Conservation (phyloP, 441 rosid genomes). For the Erodium moschatum region DNA sequence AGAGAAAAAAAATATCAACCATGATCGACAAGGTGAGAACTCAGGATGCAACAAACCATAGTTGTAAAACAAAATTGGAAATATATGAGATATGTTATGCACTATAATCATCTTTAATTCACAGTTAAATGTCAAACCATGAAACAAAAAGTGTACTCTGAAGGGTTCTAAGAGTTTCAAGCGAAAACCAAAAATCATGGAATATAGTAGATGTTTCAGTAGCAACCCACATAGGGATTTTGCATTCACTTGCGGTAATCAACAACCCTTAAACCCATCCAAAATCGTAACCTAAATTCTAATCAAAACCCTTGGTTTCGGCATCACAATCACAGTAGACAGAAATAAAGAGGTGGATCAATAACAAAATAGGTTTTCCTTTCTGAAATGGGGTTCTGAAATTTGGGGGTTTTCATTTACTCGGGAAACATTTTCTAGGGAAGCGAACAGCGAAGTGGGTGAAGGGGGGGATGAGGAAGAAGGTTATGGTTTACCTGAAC, state of each 20-base stretch:
- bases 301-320: neutral
- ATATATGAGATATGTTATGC: no score
- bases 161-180: neutral
- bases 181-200: neutral
- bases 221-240: neutral
- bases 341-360: neutral
- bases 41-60: neutral
- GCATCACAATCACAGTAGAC: neutral
- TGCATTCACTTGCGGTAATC: neutral
- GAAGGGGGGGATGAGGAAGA: neutral
- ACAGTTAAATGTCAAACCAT: no score
- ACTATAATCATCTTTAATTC: no score
- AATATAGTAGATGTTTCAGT: neutral
- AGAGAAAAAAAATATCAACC: neutral
- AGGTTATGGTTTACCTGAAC: neutral
- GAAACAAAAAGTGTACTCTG: neutral
- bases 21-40: neutral
- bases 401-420: neutral
- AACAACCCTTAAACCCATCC: constrained; percentile 4
- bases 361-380: neutral
- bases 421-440: neutral
- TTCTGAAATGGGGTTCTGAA: neutral
- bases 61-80: neutral
- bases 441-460: neutral
- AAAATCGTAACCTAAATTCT: neutral